phyloP scores from a whole-genome alignment of 75 land plant species.

The Cunninghamia lanceolata region DNA sequence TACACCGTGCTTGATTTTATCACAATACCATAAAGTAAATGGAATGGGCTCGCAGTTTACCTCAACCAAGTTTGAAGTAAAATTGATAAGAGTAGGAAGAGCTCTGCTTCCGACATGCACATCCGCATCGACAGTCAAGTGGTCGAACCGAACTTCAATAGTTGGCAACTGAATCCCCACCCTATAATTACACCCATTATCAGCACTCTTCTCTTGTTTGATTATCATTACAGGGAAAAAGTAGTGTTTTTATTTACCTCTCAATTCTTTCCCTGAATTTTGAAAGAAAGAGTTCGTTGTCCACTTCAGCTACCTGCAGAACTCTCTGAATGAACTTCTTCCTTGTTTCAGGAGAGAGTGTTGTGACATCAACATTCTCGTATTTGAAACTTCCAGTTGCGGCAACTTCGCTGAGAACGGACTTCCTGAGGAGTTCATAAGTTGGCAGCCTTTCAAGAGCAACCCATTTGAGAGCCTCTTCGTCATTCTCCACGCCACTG shows the following conservation, averaged over 20 bases:
- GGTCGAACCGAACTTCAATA: conserved; percentile 75
- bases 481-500: conserved; percentile 37
- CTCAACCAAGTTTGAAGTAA: conserved; percentile 33
- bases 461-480: conserved; percentile 77
- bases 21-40: background rate
- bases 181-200: conserved; percentile 21
- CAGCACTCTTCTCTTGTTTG: background rate
- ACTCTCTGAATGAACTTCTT: conserved; percentile 50
- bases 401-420: conserved; percentile 30
- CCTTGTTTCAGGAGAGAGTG: conserved; percentile 44
- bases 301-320: conserved; percentile 62
- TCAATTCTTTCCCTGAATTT: conserved; percentile 64
- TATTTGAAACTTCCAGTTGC: conserved; percentile 34
- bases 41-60: conserved; percentile 27
- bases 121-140: conserved; percentile 56
- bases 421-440: conserved; percentile 54
- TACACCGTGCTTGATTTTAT: no score
- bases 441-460: conserved; percentile 84
- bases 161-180: conserved; percentile 81
- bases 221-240: background rate
- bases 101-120: conserved; percentile 61
- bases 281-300: conserved; percentile 63
- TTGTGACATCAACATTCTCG: conserved; percentile 49
- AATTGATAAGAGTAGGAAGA: conserved; percentile 64
- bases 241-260: conserved; percentile 20